Conservation (phyloP, 805 yeast species). For the Candida ovalis region DNA sequence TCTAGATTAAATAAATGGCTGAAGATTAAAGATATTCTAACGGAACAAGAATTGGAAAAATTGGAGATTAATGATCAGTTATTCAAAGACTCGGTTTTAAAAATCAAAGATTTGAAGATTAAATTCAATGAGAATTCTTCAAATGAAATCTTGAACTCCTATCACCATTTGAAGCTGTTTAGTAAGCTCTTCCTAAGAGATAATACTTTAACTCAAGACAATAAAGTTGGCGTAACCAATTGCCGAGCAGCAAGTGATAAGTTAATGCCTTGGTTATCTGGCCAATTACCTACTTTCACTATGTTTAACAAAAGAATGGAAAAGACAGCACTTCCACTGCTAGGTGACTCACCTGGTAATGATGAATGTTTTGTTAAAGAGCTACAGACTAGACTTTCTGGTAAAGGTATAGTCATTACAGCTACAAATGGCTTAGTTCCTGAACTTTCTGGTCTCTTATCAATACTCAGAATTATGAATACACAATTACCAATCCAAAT, state of each 20-base stretch:
- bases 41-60: constrained; percentile 19
- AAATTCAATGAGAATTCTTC: constrained; percentile 23
- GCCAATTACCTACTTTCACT: constrained; percentile 35
- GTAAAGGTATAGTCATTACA: constrained; percentile 54
- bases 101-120: constrained; percentile 19
- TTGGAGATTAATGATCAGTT: constrained; percentile 23
- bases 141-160: constrained; percentile 20
- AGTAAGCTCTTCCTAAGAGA: constrained; percentile 20
- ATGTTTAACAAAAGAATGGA: constrained; percentile 29
- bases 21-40: constrained; percentile 22
- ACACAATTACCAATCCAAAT: constrained; percentile 49
- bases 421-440: constrained; percentile 41
- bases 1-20: constrained; percentile 27
- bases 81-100: constrained; percentile 18
- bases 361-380: constrained; percentile 27
- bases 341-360: constrained; percentile 5
- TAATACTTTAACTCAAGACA: constrained; percentile 1
- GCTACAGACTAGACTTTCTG: constrained; percentile 31
- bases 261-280: constrained; percentile 41
- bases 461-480: constrained; percentile 46
- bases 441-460: constrained; percentile 46
- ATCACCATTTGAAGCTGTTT: constrained; percentile 27
- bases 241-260: constrained; percentile 19
- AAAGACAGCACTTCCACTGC: constrained; percentile 9
- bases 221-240: constrained; percentile 6